These are phyloP conservation scores for Posidonia oceanica DNA, from an alignment of 116 monocot species.

Conservation along the genomic window DNA sequence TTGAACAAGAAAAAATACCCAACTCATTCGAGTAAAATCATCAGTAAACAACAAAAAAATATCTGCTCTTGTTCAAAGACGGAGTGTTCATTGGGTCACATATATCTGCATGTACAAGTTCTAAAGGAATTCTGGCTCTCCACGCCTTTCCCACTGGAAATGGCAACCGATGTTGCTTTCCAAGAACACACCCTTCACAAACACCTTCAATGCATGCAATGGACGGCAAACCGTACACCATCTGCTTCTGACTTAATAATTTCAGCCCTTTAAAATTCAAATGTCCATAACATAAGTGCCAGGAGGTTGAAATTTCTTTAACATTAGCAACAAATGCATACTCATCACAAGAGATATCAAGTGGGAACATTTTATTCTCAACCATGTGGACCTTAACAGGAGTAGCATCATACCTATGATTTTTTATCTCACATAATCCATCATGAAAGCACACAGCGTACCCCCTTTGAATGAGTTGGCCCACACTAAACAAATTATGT, in stretches of 20 bases:
- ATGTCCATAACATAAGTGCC: constrained; percentile 9
- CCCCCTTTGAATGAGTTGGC: constrained; percentile 9
- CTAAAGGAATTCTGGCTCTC: constrained; percentile 7
- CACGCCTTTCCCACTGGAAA: constrained; percentile 9
- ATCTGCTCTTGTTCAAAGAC: constrained; percentile 10
- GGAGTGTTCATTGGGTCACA: constrained; percentile 8
- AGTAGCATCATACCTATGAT: not conserved
- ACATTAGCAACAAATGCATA: not conserved
- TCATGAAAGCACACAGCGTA: constrained; percentile 10
- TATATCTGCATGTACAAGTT: constrained; percentile 15
- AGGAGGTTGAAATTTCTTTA: not conserved
- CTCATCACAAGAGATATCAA: too few relatives aligned
- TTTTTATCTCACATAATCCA: constrained; percentile 4
- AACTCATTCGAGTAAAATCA: constrained; percentile 15
- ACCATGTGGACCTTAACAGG: not conserved
- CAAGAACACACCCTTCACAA: constrained; percentile 13
- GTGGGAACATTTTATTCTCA: constrained; percentile 9
- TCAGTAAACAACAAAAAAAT: constrained; percentile 15
- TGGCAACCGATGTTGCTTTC: constrained; percentile 10
- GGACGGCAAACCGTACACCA: constrained; percentile 13
- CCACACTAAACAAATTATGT: constrained; percentile 13
- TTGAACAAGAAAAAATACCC: constrained; percentile 12
- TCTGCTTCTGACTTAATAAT: constrained; percentile 12
- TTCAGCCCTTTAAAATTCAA: constrained; percentile 15
- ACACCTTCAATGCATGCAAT: constrained; percentile 1